Conservation (phyloP, 257 asterid species). For the Rubia yunnanensis region DNA sequence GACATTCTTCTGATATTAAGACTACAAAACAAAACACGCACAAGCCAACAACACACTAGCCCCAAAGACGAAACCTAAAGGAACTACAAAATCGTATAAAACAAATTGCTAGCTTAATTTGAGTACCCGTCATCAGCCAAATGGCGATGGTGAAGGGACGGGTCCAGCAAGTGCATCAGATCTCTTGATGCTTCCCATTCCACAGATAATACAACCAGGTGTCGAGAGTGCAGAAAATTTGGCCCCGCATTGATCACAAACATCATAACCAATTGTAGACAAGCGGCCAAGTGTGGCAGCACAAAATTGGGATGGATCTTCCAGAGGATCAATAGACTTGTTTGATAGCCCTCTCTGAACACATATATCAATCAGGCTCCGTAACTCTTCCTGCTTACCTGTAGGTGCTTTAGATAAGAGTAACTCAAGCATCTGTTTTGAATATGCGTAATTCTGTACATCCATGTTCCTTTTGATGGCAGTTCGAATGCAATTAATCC, state of each 20-base stretch:
- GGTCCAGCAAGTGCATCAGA: conserved; percentile 91
- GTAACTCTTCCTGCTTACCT: conserved; percentile 89
- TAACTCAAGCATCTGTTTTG: conserved; percentile 95
- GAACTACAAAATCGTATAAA: neutral
- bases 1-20: neutral
- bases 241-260: conserved; percentile 96
- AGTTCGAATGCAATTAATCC: conserved; percentile 86
- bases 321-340: conserved; percentile 90
- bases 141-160: conserved; percentile 92
- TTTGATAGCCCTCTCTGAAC: conserved; percentile 80
- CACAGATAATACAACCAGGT: conserved; percentile 96
- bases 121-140: conserved; percentile 37
- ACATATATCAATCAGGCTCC: conserved; percentile 91
- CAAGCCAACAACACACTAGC: neutral
- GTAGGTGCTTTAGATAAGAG: conserved; percentile 90
- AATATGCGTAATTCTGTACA: conserved; percentile 84
- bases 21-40: neutral
- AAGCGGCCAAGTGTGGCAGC: conserved; percentile 93
- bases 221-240: conserved; percentile 88
- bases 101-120: neutral
- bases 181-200: conserved; percentile 99
- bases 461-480: conserved; percentile 98
- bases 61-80: neutral
- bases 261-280: conserved; percentile 94
- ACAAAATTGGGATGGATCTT: conserved; percentile 97